Evolutionary conservation across 2,329 filamentous ascomycete genomes (phyloP).

Genomic region (Penicillium vulpinum): DNA sequence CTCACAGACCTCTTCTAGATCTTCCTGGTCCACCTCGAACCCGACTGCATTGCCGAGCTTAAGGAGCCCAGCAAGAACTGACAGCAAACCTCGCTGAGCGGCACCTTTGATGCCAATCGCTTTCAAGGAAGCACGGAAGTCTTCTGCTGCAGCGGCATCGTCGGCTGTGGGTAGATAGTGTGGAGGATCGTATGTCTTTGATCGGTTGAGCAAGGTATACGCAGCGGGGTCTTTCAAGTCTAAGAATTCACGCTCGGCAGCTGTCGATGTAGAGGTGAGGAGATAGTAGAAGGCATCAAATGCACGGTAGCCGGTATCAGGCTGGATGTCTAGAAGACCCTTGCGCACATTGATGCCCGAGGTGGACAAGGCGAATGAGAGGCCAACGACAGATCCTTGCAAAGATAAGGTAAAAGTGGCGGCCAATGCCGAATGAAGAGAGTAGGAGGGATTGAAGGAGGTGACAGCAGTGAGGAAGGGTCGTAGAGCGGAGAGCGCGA

Average conservation of each 20-base stretch:
- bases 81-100: constrained; percentile 77
- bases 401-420: constrained; percentile 81
- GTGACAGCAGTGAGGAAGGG: constrained; percentile 88
- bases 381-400: constrained; percentile 72
- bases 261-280: constrained; percentile 84
- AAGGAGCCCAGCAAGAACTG: constrained; percentile 78
- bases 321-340: constrained; percentile 77
- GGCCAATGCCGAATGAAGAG: constrained; percentile 76
- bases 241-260: constrained; percentile 84
- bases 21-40: constrained; percentile 79
- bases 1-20: constrained; percentile 81
- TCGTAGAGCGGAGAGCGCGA: constrained; percentile 75
- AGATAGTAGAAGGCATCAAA: constrained; percentile 99
- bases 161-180: constrained; percentile 89
- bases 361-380: constrained; percentile 75
- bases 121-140: constrained; percentile 83
- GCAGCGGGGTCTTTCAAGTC: constrained; percentile 73
- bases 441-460: constrained; percentile 81
- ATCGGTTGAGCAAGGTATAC: constrained; percentile 77
- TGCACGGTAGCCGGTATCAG: constrained; percentile 78
- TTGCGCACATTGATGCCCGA: constrained; percentile 82
- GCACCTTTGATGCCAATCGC: constrained; percentile 91
- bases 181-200: constrained; percentile 81
- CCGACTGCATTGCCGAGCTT: constrained; percentile 91
- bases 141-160: constrained; percentile 87